A percentile compares a stretch with the other conserved stretches of the same genome.
phyloP scores from a whole-genome alignment of 1,284 basidiomycete species.

The Sporisorium sorghi region DNA sequence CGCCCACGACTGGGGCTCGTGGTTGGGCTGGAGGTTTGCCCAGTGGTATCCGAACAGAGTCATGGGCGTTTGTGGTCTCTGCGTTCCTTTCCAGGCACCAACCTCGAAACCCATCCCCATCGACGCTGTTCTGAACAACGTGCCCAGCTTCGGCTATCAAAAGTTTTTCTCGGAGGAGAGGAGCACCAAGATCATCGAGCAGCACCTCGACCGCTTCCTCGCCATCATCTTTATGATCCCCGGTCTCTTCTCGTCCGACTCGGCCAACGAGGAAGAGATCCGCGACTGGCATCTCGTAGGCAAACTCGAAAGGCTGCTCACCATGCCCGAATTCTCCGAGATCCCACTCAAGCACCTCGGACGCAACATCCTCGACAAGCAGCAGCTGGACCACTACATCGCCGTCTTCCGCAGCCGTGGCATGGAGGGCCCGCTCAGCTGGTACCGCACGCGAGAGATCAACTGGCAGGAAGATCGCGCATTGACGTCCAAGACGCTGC shows the following conservation, averaged over 20 bases:
- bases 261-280: constrained; percentile 38
- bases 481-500: constrained; percentile 32
- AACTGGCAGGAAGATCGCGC: constrained; percentile 54
- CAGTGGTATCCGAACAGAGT: constrained; percentile 51
- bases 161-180: constrained; percentile 55
- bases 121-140: constrained; percentile 35
- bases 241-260: constrained; percentile 46
- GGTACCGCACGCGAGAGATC: constrained; percentile 58
- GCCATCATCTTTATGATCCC: constrained; percentile 53
- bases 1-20: constrained; percentile 62
- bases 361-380: constrained; percentile 31
- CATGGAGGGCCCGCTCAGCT: constrained; percentile 62
- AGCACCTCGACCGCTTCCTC: constrained; percentile 56
- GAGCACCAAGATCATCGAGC: constrained; percentile 56
- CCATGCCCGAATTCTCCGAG: constrained; percentile 44
- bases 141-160: constrained; percentile 60
- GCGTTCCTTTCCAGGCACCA: constrained; percentile 52
- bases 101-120: constrained; percentile 42
- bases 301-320: constrained; percentile 54
- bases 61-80: constrained; percentile 56
- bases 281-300: constrained; percentile 49
- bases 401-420: constrained; percentile 45
- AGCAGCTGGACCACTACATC: constrained; percentile 41
- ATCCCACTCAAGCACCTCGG: constrained; percentile 41
- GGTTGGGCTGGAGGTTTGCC: constrained; percentile 56